Evolutionary conservation across 177 flowering plant species (phyloP), one percentile per base, ranked within the genome.

Genomic region (Vitis hybrid): DNA sequence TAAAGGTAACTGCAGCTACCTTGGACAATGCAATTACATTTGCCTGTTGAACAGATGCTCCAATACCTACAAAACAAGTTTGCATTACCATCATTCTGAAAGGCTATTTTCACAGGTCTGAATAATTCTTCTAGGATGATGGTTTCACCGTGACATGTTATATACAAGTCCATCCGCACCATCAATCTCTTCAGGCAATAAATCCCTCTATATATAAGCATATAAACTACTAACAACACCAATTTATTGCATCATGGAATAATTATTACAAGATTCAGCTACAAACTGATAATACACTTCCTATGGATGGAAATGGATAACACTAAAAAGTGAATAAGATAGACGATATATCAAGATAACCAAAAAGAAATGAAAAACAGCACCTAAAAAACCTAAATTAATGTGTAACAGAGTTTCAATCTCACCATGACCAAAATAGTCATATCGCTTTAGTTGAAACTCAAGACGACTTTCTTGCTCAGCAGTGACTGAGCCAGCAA

Each of bases 371-470:
- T 17, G 50, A 51, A 69, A 56, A 51, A 56, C 2, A 32, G 49
- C 12, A 56, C 7, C 67, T 52, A 58, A 46, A 19, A 3, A 46
- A 48, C 9, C 11, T 8, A 63, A 56, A 27, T 64, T 19, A 5
- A 15, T 32, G 52, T 66, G 24, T 12, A 67, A 66, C 24, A 66
- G 60, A 75, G 8, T 49, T 21, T 7, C 3, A 18, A 79, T 67
- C 92, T 81, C 72, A 92, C 97, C 87, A 76, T 86, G 81, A 40
- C 99, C 97, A 82, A 96, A 96, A 77, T 85, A 96, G 81, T 96
- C 99, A 72, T 83, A 83, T 70, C 70, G 78, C 68, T 87, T 87
- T 73, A 93, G 74, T 35, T 76, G 82, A 75, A 84, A 89, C 69
- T 91, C 96, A 15, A 87, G 72, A 17, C 82, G 87, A 66, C 76